A percentile compares a stretch with the other conserved stretches of the same genome.
Evolutionary conservation across 1,284 basidiomycete genomes (phyloP).

Genomic region (Puccinia coronata): DNA sequence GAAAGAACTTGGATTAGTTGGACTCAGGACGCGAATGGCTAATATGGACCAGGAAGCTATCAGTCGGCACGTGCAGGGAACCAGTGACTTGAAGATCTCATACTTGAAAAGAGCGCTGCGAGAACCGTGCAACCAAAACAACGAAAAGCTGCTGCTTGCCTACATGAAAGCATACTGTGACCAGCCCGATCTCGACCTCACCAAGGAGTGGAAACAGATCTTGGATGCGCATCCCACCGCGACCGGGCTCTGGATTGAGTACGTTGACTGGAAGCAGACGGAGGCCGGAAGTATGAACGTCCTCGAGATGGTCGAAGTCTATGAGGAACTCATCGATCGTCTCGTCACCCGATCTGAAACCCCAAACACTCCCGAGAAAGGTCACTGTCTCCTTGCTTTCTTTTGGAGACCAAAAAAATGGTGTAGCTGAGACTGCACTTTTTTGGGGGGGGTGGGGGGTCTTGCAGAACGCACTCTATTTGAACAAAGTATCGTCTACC

Average conservation of each 20-base stretch:
- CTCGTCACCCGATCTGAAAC: slow-evolving; percentile 34
- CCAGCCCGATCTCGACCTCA: slow-evolving; percentile 32
- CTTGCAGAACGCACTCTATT: slow-evolving; percentile 63
- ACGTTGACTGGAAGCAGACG: slow-evolving; percentile 49
- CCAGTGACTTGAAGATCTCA: slow-evolving; percentile 42
- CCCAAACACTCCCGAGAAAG: slow-evolving; percentile 6
- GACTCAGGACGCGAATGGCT: slow-evolving; percentile 19
- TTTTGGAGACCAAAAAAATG: neutral
- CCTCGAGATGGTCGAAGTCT: slow-evolving; percentile 42
- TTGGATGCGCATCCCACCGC: slow-evolving; percentile 38
- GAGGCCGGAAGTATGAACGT: slow-evolving; percentile 45
- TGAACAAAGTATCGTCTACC: slow-evolving; percentile 67
- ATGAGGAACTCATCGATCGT: slow-evolving; percentile 48
- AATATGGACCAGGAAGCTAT: slow-evolving; percentile 21
- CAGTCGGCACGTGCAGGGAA: slow-evolving; percentile 32
- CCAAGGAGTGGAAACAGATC: slow-evolving; percentile 46
- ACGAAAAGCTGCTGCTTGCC: slow-evolving; percentile 30
- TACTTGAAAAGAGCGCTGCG: slow-evolving; percentile 38
- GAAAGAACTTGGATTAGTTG: slow-evolving; percentile 49
- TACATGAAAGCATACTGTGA: slow-evolving; percentile 46
- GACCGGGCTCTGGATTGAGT: slow-evolving; percentile 39
- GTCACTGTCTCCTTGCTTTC: neutral
- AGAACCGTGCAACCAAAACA: slow-evolving; percentile 29
- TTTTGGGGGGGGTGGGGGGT: slow-evolving; percentile 51
- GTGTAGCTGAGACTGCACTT: slow-evolving; percentile 53